Conservation (phyloP, 352 stramenopile species). For the Globisporangium okanoganense region DNA sequence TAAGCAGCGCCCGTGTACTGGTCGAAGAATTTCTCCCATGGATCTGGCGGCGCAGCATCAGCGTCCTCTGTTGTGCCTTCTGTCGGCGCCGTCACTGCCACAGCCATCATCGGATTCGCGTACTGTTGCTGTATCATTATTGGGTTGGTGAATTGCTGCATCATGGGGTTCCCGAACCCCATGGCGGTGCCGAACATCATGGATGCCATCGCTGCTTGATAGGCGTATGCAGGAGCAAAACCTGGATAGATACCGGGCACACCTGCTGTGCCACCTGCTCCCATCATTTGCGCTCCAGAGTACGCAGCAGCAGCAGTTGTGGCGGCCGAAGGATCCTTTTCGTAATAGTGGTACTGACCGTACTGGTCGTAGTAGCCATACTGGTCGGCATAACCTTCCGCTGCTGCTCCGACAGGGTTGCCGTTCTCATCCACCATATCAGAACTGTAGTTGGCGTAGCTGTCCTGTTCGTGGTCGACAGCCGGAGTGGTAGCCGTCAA, state of each 20-base stretch:
- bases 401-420: slow-evolving; percentile 20
- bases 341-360: slow-evolving; percentile 83
- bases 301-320: slow-evolving; percentile 10
- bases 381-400: slow-evolving; percentile 56
- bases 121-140: slow-evolving; percentile 30
- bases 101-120: slow-evolving; percentile 17
- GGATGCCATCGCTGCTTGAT: slow-evolving; percentile 55
- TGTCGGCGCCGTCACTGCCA: not conserved
- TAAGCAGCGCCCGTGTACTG: slow-evolving; percentile 82
- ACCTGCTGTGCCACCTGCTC: slow-evolving; percentile 10
- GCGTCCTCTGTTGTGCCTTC: slow-evolving; percentile 1
- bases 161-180: slow-evolving; percentile 40
- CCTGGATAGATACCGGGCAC: slow-evolving; percentile 38
- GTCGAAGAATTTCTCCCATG: slow-evolving; percentile 86
- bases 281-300: slow-evolving; percentile 24
- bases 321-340: slow-evolving; percentile 24
- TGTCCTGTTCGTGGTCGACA: slow-evolving; percentile 43
- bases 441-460: slow-evolving; percentile 16
- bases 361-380: slow-evolving; percentile 81
- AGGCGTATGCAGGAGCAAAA: slow-evolving; percentile 55
- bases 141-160: slow-evolving; percentile 26
- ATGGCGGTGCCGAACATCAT: slow-evolving; percentile 50
- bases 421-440: slow-evolving; percentile 25
- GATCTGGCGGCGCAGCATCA: slow-evolving; percentile 40
- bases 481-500: slow-evolving; percentile 23